These are phyloP conservation scores for Mesembryanthemum crystallinum DNA, from an alignment of 148 eudicot genomes.

Conservation along the genomic window DNA sequence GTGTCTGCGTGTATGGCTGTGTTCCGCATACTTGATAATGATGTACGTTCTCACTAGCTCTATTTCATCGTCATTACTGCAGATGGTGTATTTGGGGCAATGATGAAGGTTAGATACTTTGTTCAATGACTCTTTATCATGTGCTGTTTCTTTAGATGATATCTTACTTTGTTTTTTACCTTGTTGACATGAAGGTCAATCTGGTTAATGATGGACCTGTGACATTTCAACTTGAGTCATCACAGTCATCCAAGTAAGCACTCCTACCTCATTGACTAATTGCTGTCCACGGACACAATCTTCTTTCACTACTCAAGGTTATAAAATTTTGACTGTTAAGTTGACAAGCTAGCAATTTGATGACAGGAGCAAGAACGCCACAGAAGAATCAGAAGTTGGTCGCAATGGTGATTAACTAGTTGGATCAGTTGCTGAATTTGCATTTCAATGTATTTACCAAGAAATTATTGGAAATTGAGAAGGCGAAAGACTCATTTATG, in stretches of 20 bases:
- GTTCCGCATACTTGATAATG: neutral
- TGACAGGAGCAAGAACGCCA: slow-evolving; percentile 30
- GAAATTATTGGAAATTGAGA: neutral
- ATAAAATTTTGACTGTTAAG: neutral
- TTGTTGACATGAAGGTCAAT: slow-evolving; percentile 52
- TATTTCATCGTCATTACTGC: slow-evolving; percentile 24
- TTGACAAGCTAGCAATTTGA: neutral
- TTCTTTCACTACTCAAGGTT: neutral
- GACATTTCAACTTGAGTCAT: slow-evolving; percentile 88
- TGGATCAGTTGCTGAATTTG: neutral
- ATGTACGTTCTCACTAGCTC: slow-evolving; percentile 14
- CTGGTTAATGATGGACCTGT: slow-evolving; percentile 96
- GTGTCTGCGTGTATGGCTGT: neutral
- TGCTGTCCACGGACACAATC: neutral
- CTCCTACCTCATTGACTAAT: neutral
- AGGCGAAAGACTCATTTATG: too few relatives aligned
- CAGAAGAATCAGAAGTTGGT: slow-evolving; percentile 26
- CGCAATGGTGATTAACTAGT: too few relatives aligned
- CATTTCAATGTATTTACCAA: neutral
- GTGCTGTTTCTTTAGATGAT: neutral
- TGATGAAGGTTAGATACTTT: slow-evolving; percentile 72
- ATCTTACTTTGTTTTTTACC: slow-evolving; percentile 1
- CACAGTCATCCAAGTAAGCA: slow-evolving; percentile 60
- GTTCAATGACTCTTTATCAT: neutral
- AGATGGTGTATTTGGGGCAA: slow-evolving; percentile 99